Evolutionary conservation across 331 rosid genomes (phyloP).

Genomic region (Rhamnella rubrinervis): DNA sequence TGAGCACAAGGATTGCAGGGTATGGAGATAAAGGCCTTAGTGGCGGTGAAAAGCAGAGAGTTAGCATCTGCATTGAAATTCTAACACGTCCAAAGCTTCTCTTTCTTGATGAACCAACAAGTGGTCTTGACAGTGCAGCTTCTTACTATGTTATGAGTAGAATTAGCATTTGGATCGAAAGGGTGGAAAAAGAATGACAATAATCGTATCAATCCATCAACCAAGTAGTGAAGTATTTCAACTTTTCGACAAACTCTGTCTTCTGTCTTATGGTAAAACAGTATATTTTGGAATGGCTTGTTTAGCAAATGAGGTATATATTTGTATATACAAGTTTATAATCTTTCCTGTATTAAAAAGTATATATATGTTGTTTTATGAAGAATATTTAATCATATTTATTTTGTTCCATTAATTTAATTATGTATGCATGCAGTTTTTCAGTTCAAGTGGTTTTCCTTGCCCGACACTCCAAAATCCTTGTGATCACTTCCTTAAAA

Average conservation of each 20-base stretch:
- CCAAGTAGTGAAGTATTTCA: constrained; percentile 73
- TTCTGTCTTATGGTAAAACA: constrained; percentile 56
- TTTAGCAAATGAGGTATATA: constrained; percentile 53
- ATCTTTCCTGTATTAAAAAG: too few species aligned
- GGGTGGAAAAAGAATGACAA: constrained; percentile 45
- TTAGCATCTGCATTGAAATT: constrained; percentile 73
- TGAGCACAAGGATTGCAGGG: constrained; percentile 68
- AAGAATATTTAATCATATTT: too few species aligned
- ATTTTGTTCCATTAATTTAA: too few species aligned
- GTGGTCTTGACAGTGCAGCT: constrained; percentile 88
- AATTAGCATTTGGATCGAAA: constrained; percentile 36
- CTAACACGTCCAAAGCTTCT: constrained; percentile 63
- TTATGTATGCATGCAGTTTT: constrained; percentile 33
- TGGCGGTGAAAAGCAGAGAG: constrained; percentile 74
- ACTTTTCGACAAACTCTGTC: constrained; percentile 62
- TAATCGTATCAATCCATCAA: constrained; percentile 71
- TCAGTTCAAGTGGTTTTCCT: constrained; percentile 52
- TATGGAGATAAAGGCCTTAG: constrained; percentile 65
- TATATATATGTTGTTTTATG: too few species aligned
- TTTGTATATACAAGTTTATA: too few species aligned
- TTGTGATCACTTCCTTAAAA: constrained; percentile 57
- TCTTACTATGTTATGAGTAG: constrained; percentile 74
- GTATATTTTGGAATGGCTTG: constrained; percentile 69
- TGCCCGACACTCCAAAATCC: constrained; percentile 62
- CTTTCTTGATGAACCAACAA: constrained; percentile 80